Evolutionary conservation across 2,329 filamentous ascomycete genomes (phyloP), one percentile per base, ranked within the genome.

Genomic region (Clonostachys rhizophaga): DNA sequence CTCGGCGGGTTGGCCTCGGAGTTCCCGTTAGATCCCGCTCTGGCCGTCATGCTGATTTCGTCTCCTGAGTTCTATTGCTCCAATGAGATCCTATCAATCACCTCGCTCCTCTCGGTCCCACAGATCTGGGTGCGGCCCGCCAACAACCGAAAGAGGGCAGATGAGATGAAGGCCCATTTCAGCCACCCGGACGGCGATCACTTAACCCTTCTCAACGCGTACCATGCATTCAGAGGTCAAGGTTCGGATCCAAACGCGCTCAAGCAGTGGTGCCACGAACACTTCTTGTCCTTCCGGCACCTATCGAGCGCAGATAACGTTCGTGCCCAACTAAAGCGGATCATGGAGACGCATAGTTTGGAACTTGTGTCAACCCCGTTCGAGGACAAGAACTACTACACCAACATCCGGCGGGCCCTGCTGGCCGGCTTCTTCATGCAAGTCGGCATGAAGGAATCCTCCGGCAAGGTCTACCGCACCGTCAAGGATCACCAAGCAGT

Each of bases 401-500:
- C 84, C 65, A 99, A 99, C 67, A 99, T 99, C 59, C 88, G 92
- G 41, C 85, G 91, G 36, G 92, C 94, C 9, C 79, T 99, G 13
- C 86, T 96, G 12, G 81, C 91, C 1, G 94, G 95, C 34, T 99
- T 99, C 78, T 99, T 99, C 78, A 99, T 99, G 94, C 94, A 99
- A 66, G 89, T 97, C 18, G 95, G 94, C 49, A 96, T 95, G 83
- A 90, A 87, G 63, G 91, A 97, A 61, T 83, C 81, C 45, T 85
- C 81, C 33, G 88, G 89, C 61, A 97, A 97, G 76, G 82, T 89
- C 40, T 99, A 99, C 71, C 84, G 86, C 53, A 99, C 94, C 2
- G 86, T 99, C 65, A 99, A 97, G 74, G 95, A 99, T 62, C 88
- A 96, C 60, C 92, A 97, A 70, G 87, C 82, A 42, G 94, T 99